A percentile compares a stretch with the other conserved stretches of the same genome.
Conservation (phyloP, 768 basidiomycete genomes). For the Mycena maculata region DNA sequence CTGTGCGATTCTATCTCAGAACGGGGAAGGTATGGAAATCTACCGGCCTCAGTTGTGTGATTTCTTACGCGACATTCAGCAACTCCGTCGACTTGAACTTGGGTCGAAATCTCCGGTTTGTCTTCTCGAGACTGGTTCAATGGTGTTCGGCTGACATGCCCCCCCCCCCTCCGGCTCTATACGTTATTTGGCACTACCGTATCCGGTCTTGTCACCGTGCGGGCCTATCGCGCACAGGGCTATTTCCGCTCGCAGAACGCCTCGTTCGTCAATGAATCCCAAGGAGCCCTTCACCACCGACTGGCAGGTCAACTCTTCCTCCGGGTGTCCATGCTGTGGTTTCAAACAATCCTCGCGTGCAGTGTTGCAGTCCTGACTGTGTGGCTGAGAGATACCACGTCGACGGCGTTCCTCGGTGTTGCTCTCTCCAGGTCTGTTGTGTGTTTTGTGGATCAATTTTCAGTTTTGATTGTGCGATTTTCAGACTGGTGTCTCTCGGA, state of each 20-base stretch:
- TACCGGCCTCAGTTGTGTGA: background rate
- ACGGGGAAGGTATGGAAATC: conserved; percentile 30
- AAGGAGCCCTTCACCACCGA: conserved; percentile 20
- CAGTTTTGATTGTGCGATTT: background rate
- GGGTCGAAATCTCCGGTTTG: conserved; percentile 24
- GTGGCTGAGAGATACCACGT: conserved; percentile 15
- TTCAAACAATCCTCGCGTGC: conserved; percentile 16
- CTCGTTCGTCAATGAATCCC: conserved; percentile 10
- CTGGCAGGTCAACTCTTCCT: conserved; percentile 20
- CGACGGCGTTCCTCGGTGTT: conserved; percentile 13
- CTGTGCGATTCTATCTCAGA: conserved; percentile 23
- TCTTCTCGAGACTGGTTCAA: background rate
- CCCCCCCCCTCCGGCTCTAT: conserved; percentile 3
- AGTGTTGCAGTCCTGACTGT: conserved; percentile 10
- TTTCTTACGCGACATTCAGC: conserved; percentile 6
- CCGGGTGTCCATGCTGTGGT: conserved; percentile 14
- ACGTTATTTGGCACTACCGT: conserved; percentile 19
- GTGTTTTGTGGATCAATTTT: background rate
- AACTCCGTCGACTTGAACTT: conserved; percentile 26
- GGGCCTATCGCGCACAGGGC: conserved; percentile 12
- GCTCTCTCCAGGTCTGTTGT: conserved; percentile 6
- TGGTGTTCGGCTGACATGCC: background rate
- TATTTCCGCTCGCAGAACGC: conserved; percentile 14
- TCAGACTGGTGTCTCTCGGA: conserved; percentile 17
- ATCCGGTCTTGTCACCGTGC: conserved; percentile 14